Evolutionary conservation across 805 yeast genomes (phyloP), one percentile per base, ranked within the genome.

Genomic region (Brettanomyces naardenensis): DNA sequence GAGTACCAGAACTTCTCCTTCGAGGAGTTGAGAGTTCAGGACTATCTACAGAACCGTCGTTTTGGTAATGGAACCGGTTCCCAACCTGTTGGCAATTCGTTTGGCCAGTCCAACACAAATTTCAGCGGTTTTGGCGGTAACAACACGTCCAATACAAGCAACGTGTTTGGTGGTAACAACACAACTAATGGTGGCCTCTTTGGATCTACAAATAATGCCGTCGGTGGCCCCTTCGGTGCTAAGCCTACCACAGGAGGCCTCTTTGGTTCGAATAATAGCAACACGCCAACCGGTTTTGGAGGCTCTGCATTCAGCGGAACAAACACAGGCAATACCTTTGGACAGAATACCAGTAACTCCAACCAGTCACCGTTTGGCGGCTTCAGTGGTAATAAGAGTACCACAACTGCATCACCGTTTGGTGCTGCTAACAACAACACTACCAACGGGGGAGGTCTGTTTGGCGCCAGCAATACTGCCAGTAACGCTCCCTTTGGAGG

Each of bases 1-100:
- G 95, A 87, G 58, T 92, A 90, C 56, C 72, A 71, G 49, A 78
- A 78, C 48, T 84, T 60, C 50, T 84, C 95, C 0, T 73, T 79
- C 52, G 97, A 88, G 58, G 98, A 92, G 56, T 72, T 92, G 59
- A 74, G 99, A 54, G 65, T 73, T 48, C 90, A 82, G 58, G 99
- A 92, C 62, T 92, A 92, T 56, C 75, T 77, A 49, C 83, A 78
- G 45, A 75, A 75, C 38, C 70, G 92, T 53, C 70, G 75, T 43
- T 75, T 46, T 44, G 89, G 85, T 13, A 75, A 45, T 36, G 54
- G 51, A 19, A 22, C 31, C 22, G 44, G 47, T 17, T 52, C 53
- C 20, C 57, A 58, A 9, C 31, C 44, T 3, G 49, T 46, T 40
- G 53, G 53, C 27, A n/a, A n/a, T n/a, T 41, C 49, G n/a, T 48